These are phyloP conservation scores for Penicillium tannophilum DNA, from an alignment of 495 filamentous ascomycete species.

Conservation along the genomic window DNA sequence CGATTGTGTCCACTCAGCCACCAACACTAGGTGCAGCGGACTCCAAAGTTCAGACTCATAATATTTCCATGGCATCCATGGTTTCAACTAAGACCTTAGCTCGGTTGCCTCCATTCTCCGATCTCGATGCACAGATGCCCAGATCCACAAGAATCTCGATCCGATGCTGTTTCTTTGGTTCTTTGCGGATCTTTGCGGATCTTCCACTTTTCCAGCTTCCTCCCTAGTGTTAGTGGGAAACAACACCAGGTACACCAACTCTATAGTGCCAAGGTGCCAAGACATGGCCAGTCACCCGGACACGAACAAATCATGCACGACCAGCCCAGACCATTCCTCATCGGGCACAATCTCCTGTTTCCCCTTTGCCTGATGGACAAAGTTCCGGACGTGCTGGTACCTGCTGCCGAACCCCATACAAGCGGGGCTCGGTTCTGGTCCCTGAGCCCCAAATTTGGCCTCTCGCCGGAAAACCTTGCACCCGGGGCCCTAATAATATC, in stretches of 20 bases:
- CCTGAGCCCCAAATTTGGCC: not conserved
- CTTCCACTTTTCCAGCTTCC: not conserved
- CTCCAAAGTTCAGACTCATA: too few species aligned
- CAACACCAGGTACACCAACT: too few species aligned
- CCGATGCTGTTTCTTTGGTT: not conserved
- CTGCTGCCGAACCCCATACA: not conserved
- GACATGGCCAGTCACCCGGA: not conserved
- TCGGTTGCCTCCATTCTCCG: not conserved
- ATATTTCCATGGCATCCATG: too few species aligned
- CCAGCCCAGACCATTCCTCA: not conserved
- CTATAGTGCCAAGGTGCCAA: not conserved
- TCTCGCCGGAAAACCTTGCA: not conserved
- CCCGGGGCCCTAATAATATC: not conserved
- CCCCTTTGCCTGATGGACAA: not conserved
- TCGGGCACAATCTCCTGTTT: not conserved
- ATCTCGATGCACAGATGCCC: not conserved
- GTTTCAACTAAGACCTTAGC: not conserved
- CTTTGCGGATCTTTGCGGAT: not conserved
- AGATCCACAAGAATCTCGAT: not conserved
- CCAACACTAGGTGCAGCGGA: not conserved
- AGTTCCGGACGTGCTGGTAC: not conserved
- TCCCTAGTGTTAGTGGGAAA: not conserved
- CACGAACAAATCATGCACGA: not conserved
- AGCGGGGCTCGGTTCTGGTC: not conserved
- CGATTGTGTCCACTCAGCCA: not conserved